phyloP scores from a whole-genome alignment of 2,329 filamentous ascomycete species.

The Aspergillus proliferans region DNA sequence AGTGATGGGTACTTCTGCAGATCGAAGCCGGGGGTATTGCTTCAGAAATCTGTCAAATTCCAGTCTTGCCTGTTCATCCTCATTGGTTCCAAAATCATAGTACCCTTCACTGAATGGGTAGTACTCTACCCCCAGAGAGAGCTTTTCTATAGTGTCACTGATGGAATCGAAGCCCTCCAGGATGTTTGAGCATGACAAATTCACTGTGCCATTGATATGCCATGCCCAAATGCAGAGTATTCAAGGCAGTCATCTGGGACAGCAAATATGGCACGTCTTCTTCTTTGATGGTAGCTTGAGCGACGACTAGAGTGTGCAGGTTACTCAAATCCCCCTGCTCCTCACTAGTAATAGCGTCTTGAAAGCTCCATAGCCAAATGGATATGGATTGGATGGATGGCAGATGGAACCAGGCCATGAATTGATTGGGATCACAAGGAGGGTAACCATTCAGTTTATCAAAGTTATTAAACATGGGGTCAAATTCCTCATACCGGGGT shows the following conservation, averaged over 20 bases:
- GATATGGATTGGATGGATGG: neutral
- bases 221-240: neutral
- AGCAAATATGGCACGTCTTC: neutral
- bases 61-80: neutral
- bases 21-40: neutral
- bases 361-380: conserved; percentile 1
- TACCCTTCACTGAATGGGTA: conserved; percentile 2
- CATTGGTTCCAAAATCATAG: neutral
- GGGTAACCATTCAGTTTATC: neutral
- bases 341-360: neutral
- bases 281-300: conserved; percentile 1
- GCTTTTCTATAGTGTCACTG: conserved; percentile 1
- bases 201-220: neutral
- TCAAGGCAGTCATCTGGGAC: neutral
- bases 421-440: conserved; percentile 1
- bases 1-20: conserved; percentile 1
- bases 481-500: neutral
- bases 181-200: neutral
- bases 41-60: conserved; percentile 1
- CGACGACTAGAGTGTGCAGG: neutral
- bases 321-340: neutral
- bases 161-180: conserved; percentile 1
- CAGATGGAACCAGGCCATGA: neutral
- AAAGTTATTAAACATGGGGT: neutral
- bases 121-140: conserved; percentile 4